Conservation (phyloP, 2,329 filamentous ascomycete genomes). For the Exophiala aquamarina region DNA sequence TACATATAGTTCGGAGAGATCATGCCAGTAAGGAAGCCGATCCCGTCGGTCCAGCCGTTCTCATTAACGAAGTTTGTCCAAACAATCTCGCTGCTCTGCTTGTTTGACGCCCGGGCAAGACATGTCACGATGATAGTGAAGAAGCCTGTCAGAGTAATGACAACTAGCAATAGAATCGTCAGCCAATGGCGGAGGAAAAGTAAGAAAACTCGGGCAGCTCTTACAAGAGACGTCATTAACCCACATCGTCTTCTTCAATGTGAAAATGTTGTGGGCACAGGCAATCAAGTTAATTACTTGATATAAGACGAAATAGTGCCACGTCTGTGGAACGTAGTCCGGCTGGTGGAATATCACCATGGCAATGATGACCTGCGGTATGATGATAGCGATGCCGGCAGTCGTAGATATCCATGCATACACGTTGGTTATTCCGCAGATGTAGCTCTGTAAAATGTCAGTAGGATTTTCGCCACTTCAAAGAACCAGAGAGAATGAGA, state of each 20-base stretch:
- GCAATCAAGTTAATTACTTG: slow-evolving; percentile 22
- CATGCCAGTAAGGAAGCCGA: slow-evolving; percentile 42
- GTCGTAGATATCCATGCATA: slow-evolving; percentile 30
- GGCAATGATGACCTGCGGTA: slow-evolving; percentile 27
- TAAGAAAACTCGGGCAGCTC: background rate
- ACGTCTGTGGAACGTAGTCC: slow-evolving; percentile 20
- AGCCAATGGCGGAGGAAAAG: background rate
- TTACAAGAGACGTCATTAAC: slow-evolving; percentile 21
- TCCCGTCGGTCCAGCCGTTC: slow-evolving; percentile 26
- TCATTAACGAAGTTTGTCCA: slow-evolving; percentile 25
- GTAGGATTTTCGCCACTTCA: slow-evolving; percentile 6
- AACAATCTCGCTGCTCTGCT: slow-evolving; percentile 19
- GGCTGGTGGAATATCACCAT: slow-evolving; percentile 24
- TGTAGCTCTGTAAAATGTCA: slow-evolving; percentile 26
- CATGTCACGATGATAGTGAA: slow-evolving; percentile 35
- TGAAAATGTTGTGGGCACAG: slow-evolving; percentile 27
- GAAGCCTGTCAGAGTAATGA: slow-evolving; percentile 32
- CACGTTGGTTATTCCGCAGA: slow-evolving; percentile 28
- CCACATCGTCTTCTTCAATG: slow-evolving; percentile 9
- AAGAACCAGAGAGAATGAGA: background rate
- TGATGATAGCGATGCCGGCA: slow-evolving; percentile 27
- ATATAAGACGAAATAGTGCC: slow-evolving; percentile 29
- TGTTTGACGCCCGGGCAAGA: slow-evolving; percentile 27
- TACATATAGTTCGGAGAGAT: slow-evolving; percentile 40
- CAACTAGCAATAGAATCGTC: slow-evolving; percentile 13